Conservation (phyloP, 164 flowering plant species). For the Vitis riparia region DNA sequence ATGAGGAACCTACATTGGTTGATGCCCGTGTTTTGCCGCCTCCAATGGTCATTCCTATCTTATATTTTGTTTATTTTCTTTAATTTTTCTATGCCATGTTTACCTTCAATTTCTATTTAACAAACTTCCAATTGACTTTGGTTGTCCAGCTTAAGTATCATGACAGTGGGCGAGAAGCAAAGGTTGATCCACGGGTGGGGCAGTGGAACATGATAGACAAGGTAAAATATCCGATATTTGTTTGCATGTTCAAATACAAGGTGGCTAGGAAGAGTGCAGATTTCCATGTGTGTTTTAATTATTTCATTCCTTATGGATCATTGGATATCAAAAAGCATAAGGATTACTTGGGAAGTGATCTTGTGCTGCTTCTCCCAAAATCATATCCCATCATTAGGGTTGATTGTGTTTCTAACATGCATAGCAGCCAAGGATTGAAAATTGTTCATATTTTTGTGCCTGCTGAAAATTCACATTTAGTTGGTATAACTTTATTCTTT, state of each 20-base stretch:
- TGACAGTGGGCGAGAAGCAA: conserved; percentile 46
- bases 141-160: conserved; percentile 67
- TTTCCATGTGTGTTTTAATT: not conserved
- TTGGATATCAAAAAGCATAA: no score
- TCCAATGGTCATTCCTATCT: conserved; percentile 53
- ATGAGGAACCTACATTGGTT: conserved; percentile 28
- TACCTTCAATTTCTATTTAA: not conserved
- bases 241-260: no score
- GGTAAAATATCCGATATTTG: conserved; percentile 28
- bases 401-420: no score
- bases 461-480: no score
- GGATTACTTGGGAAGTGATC: no score
- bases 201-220: conserved; percentile 92
- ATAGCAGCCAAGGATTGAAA: no score
- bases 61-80: not conserved
- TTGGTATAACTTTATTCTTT: no score
- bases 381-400: no score
- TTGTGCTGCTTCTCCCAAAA: no score
- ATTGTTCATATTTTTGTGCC: no score
- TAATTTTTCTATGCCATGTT: not conserved
- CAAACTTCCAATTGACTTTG: not conserved
- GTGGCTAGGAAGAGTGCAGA: no score
- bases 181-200: conserved; percentile 63
- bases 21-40: conserved; percentile 78
- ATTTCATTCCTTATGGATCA: no score